Evolutionary conservation across 2,329 filamentous ascomycete species (phyloP).

Genomic region (Microcyclosporella mali): DNA sequence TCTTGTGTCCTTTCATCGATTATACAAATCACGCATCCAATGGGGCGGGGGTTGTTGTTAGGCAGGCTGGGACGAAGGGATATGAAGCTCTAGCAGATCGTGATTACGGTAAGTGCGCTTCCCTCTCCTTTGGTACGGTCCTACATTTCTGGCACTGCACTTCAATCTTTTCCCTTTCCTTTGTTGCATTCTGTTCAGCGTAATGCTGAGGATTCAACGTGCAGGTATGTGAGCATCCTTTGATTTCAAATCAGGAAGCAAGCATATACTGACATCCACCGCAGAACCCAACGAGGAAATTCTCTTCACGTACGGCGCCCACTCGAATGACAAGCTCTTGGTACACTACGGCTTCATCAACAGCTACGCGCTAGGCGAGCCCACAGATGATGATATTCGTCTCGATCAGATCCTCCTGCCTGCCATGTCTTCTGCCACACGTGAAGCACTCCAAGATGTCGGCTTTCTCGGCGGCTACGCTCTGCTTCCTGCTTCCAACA

Average conservation of each 20-base stretch:
- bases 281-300: slow-evolving; percentile 45
- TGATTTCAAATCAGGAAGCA: not conserved
- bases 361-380: slow-evolving; percentile 1
- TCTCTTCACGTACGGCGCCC: slow-evolving; percentile 62
- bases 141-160: not conserved
- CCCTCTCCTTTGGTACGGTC: not conserved
- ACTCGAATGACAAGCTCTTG: slow-evolving; percentile 66
- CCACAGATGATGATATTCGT: slow-evolving; percentile 34
- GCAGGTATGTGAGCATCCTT: not conserved
- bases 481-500: slow-evolving; percentile 25
- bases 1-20: slow-evolving; percentile 66
- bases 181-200: not conserved
- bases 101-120: slow-evolving; percentile 39
- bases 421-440: slow-evolving; percentile 28
- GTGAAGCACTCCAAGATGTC: slow-evolving; percentile 36
- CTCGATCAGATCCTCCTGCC: slow-evolving; percentile 40
- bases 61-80: slow-evolving; percentile 43
- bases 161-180: too few species aligned
- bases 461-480: slow-evolving; percentile 37
- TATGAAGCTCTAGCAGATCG: slow-evolving; percentile 52
- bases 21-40: slow-evolving; percentile 56
- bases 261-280: not conserved
- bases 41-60: slow-evolving; percentile 44
- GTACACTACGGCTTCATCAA: slow-evolving; percentile 56
- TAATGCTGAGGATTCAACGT: not conserved